Evolutionary conservation across 2,329 filamentous ascomycete genomes (phyloP), one percentile per base, ranked within the genome.

Genomic region (Ophiostoma pallidulum): DNA sequence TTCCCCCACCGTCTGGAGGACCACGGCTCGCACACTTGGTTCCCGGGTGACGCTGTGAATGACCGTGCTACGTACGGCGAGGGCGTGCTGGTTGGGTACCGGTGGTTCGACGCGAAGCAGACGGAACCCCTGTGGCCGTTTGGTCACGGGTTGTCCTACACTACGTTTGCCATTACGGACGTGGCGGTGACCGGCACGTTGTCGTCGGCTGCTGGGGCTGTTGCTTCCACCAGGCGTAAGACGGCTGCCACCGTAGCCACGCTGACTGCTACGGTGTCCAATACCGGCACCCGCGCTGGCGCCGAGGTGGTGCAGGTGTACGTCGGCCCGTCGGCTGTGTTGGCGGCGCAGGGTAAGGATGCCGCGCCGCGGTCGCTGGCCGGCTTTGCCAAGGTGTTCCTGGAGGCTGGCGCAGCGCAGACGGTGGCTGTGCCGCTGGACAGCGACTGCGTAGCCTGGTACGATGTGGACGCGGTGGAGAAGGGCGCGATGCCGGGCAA

Each of bases 11-110:
- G 69, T 2, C 58, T 79, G 2, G 72, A 82, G 57, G 79, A 86
- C 57, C 86, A 84, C 53, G 83, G 82, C 1, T 77, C 80, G 0
- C 86, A 79, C 61, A 66, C 83, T 49, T 86, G 83, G 64, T 87
- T 77, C 57, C 65, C 69, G 19, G 72, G 73, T 3, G 82, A 86
- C 16, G 46, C 35, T 2, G 32, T 3, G 56, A 75, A 78, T 37
- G 74, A 82, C 33, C 70, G 78, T 41, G 78, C 80, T 1, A 63
- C 84, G 0, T 88, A 87, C 55, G 82, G 81, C 16, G 84, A 88
- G 61, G 83, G 83, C 44, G 70, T 88, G 31, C 86, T 83, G 58
- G 72, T 88, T 13, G 84, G 84, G 0, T 87, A 88, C 62, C 69
- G 81, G 16, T 84, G 77, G 63, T 87, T 85, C 57, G 83, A 87